Percentiles rank a stretch among this genome's conserved stretches.
These are phyloP conservation scores for Xylaria sp. DNA, from an alignment of 2,329 filamentous ascomycete genomes.

Conservation along the genomic window DNA sequence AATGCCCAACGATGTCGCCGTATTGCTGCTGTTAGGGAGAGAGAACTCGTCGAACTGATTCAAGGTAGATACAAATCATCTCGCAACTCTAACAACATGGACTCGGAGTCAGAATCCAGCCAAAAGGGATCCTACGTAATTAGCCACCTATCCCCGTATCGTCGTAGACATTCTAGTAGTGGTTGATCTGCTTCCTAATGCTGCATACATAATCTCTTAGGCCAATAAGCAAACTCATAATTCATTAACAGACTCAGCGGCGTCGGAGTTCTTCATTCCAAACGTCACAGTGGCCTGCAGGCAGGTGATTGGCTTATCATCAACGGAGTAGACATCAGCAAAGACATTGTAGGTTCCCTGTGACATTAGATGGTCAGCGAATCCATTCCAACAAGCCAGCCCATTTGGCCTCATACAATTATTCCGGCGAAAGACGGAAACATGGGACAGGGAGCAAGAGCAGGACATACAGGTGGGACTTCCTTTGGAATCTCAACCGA, in stretches of 20 bases:
- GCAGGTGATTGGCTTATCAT: constrained; percentile 84
- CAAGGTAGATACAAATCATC: constrained; percentile 1
- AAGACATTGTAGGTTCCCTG: constrained; percentile 91
- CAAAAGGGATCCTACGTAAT: constrained; percentile 35
- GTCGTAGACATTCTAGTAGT: constrained; percentile 33
- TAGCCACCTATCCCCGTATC: constrained; percentile 35
- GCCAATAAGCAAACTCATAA: constrained; percentile 19
- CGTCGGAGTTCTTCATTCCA: constrained; percentile 52
- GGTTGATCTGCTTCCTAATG: constrained; percentile 22
- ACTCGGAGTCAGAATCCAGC: constrained; percentile 37
- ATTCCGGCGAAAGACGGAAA: not conserved
- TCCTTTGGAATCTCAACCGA: constrained; percentile 84
- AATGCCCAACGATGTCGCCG: constrained; percentile 4
- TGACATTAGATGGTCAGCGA: constrained; percentile 4
- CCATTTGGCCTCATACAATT: not conserved
- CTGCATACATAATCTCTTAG: not conserved
- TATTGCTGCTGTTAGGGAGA: not conserved
- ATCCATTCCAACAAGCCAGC: not conserved
- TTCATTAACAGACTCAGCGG: constrained; percentile 20
- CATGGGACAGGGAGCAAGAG: not conserved
- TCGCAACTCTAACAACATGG: constrained; percentile 35
- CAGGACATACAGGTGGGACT: constrained; percentile 82
- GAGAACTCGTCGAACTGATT: not conserved
- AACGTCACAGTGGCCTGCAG: constrained; percentile 80
- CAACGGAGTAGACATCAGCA: constrained; percentile 83